Percentiles rank a stretch among this genome's conserved stretches.
These are phyloP conservation scores for Pachyrhizus erosus DNA, from an alignment of 306 rosid genomes.

Conservation along the genomic window DNA sequence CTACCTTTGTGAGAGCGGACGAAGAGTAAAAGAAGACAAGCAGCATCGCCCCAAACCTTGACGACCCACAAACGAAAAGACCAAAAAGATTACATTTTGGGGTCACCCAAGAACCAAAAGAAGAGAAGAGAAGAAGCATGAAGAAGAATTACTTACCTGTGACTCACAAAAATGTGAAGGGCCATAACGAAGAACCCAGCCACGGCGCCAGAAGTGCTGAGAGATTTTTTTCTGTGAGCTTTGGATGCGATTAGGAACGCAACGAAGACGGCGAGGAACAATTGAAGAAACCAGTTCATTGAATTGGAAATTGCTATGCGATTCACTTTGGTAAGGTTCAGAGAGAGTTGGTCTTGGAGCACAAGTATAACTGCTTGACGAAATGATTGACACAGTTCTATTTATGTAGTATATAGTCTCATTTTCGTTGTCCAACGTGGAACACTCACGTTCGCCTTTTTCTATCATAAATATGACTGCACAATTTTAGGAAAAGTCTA, in stretches of 20 bases:
- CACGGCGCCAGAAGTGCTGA: conserved; percentile 79
- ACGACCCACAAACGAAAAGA: not conserved
- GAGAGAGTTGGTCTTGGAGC: not conserved
- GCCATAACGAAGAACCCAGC: conserved; percentile 77
- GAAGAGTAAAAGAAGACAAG: conserved; percentile 83
- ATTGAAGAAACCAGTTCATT: conserved; percentile 46
- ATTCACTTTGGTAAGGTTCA: not conserved
- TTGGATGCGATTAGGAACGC: conserved; percentile 60
- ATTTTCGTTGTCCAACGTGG: not conserved
- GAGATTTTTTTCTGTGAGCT: conserved; percentile 69
- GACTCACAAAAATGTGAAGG: conserved; percentile 65
- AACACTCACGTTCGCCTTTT: not conserved
- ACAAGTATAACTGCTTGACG: not conserved
- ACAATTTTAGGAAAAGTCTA: no score
- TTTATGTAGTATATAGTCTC: not conserved
- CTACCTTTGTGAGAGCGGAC: conserved; percentile 77
- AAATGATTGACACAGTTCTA: not conserved
- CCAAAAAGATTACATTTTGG: not conserved
- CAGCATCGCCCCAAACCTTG: conserved; percentile 80
- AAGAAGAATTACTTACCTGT: conserved; percentile 52
- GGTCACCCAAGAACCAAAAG: not conserved
- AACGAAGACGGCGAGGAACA: conserved; percentile 52
- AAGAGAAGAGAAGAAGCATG: not conserved
- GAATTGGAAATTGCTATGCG: not conserved
- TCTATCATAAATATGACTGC: not conserved